Evolutionary conservation across 192 early-diverging fungal species (phyloP), one percentile per base, ranked within the genome.

Genomic region (Geosiphon pyriformis): DNA sequence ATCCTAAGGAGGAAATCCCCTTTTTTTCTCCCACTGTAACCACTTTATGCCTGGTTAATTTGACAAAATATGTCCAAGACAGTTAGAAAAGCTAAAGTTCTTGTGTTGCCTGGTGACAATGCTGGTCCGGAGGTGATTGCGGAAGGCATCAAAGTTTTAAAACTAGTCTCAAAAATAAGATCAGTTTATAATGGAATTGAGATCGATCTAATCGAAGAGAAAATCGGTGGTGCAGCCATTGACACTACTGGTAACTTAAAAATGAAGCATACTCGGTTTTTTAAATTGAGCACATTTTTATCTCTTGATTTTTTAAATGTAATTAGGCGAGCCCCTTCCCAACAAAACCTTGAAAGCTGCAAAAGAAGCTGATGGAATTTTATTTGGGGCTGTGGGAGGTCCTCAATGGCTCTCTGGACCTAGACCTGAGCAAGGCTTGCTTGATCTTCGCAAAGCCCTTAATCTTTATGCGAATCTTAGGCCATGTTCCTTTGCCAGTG

Each of bases 401-500:
- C 94, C 94, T n/a, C 86, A 94, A 74, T 96, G 94, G 94, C 90
- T 92, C 8, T 69, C 76, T 64, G 92, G 91, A 22, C 89, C 93
- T 18, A 87, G 96, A 53, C 94, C 96, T 55, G 96, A 99, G 72
- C 91, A 94, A 76, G 95, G 94, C 30, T 76, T 99, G 48, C 83
- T 99, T 30, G 90, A 89, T 27, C 81, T 99, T 54, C 85, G 96
- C 53, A 99, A 99, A 77, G 80, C 81, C 12, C 85, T 99, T 42
- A 90, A 96, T 55, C 80, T 99, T 61, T 99, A 90, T 79, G 95
- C 95, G 62, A 99, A 99, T 82, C 86, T 99, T 73, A 86, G 96
- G 53, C 96, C 96, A 18, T 94, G 94, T 78, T 82, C 87, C 27
- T 96, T 99, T 79, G 90, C 94, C 18, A 91, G 90, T 20, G 83